A percentile compares a stretch with the other conserved stretches of the same genome.
Conservation (phyloP, 202 grass and related monocot species). For the Setaria viridis region DNA sequence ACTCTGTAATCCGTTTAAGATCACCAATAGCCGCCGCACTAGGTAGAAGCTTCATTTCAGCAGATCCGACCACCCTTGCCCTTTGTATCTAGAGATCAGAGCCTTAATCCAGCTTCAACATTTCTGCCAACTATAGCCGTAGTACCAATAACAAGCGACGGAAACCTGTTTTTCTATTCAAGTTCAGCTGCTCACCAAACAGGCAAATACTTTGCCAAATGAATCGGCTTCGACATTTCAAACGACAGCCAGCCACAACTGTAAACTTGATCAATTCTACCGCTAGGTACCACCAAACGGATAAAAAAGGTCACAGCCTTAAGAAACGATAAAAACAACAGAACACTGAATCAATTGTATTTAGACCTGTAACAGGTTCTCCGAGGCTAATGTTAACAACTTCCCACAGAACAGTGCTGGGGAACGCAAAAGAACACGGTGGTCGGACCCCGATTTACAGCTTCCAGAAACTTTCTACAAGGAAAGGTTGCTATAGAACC, state of each 20-base stretch:
- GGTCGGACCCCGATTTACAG: slow-evolving; percentile 41
- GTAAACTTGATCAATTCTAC: neutral
- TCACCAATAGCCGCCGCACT: too few species aligned
- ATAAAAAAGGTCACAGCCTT: neutral
- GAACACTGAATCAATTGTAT: slow-evolving; percentile 3
- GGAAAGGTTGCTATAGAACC: slow-evolving; percentile 30
- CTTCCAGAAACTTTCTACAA: slow-evolving; percentile 36
- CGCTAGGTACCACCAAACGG: neutral
- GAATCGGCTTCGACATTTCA: neutral
- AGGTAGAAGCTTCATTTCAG: too few species aligned
- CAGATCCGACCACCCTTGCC: too few species aligned
- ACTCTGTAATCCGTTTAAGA: too few species aligned
- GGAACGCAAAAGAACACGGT: neutral
- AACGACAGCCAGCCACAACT: neutral
- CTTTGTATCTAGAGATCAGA: too few species aligned
- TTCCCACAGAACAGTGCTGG: neutral
- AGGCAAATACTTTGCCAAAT: neutral
- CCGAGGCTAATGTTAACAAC: neutral
- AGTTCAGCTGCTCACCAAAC: neutral
- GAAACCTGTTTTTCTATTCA: neutral
- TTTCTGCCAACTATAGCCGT: neutral
- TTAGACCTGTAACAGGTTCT: neutral
- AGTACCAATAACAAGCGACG: neutral
- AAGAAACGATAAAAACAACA: neutral
- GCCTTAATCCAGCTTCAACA: neutral